Evolutionary conservation across 345 rosid genomes (phyloP), one percentile per base, ranked within the genome.

Genomic region (Camelina neglecta): DNA sequence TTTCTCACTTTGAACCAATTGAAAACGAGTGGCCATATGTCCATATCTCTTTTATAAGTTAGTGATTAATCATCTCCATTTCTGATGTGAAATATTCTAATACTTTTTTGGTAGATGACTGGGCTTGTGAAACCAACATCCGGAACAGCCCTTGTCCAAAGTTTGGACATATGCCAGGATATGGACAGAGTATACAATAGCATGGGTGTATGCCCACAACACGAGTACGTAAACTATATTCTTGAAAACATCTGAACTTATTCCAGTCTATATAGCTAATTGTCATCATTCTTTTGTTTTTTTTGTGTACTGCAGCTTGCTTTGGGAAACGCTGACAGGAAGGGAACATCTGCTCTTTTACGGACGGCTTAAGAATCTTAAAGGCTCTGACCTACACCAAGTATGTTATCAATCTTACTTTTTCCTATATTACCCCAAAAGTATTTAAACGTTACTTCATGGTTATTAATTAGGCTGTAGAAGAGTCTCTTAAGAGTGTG

Each of bases 121-220:
- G 98, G 98, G 67, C 96, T 94, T 63, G 81, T 84, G 41, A 87
- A 85, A 72, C 95, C 97, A 70, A 85, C 90, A 57, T 77, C 93
- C 8, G 97, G 98, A 23, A 41, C 91, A 62, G 96, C 90, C 18
- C 78, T 72, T 69, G 87, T 90, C 76, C 84, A 89, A 73, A 89
- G 91, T 74, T 75, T 88, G 29, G 92, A 94, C 68, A 82, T 92
- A 69, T 72, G 58, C 68, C 88, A 80, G 20, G 75, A 86, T 69
- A 94, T 94, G 95, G 90, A 89, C 20, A 78, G 69, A 68, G 84
- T 90, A 49, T 92, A 94, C 73, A 89, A 90, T 20, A 87, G 86
- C 83, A 92, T 94, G 90, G 98, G 98, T 6, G 97, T 93, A 31
- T 93, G 98, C 75, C 98, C 98, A 5, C 96, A 93, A 56, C 92